A percentile compares a stretch with the other conserved stretches of the same genome.
Evolutionary conservation across 495 filamentous ascomycete genomes (phyloP).

Genomic region (Podospora sp.): DNA sequence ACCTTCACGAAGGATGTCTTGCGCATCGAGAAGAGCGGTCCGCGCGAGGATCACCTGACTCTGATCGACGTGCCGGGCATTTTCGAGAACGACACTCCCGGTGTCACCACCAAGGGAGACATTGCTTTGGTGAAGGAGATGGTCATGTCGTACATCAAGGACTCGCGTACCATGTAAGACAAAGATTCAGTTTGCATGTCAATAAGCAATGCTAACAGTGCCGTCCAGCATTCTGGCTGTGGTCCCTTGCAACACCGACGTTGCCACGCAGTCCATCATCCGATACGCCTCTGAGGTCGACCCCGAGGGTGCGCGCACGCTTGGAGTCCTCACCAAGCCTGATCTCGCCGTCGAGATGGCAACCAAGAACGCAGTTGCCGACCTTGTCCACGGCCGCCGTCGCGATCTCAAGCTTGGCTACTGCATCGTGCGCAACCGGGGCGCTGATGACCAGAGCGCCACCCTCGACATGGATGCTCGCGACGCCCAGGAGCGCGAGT

Average conservation of each 20-base stretch:
- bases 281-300: slow-evolving; percentile 53
- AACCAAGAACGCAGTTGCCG: slow-evolving; percentile 40
- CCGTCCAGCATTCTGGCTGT: slow-evolving; percentile 52
- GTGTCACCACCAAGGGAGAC: slow-evolving; percentile 24
- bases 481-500: slow-evolving; percentile 36
- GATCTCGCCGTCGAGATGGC: slow-evolving; percentile 55
- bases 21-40: slow-evolving; percentile 60
- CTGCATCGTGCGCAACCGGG: slow-evolving; percentile 59
- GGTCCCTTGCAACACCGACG: slow-evolving; percentile 59
- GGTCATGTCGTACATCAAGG: slow-evolving; percentile 22
- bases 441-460: slow-evolving; percentile 37
- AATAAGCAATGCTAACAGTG: not conserved
- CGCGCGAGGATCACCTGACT: slow-evolving; percentile 35
- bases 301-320: slow-evolving; percentile 50
- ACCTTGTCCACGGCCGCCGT: slow-evolving; percentile 45
- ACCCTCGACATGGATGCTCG: slow-evolving; percentile 28
- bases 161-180: slow-evolving; percentile 28
- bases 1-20: slow-evolving; percentile 62
- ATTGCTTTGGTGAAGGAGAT: slow-evolving; percentile 22
- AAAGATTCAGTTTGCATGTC: not conserved
- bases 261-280: slow-evolving; percentile 62
- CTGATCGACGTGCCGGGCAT: slow-evolving; percentile 32
- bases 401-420: slow-evolving; percentile 56
- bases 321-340: slow-evolving; percentile 64
- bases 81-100: slow-evolving; percentile 21